phyloP scores from a whole-genome alignment of 2,329 filamentous ascomycete species.

The Chaetomium strumarium region DNA sequence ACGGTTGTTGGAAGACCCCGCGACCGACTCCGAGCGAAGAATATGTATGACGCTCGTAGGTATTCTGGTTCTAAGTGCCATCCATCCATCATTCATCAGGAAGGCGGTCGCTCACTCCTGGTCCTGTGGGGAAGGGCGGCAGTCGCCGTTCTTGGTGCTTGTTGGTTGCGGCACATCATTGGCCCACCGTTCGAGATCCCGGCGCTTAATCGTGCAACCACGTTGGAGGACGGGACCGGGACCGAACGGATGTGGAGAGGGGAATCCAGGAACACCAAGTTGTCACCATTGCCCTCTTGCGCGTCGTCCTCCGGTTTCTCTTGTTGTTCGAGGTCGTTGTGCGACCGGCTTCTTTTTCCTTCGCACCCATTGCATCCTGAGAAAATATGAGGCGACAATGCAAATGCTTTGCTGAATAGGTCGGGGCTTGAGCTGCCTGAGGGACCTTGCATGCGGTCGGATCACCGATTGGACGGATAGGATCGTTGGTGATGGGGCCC shows the following conservation, averaged over 20 bases:
- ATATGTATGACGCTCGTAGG: too few relatives aligned
- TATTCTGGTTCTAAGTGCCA: too few relatives aligned
- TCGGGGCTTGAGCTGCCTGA: neutral
- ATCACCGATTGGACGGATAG: slow-evolving; percentile 14
- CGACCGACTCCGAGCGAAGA: too few relatives aligned
- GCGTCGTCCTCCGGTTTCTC: neutral
- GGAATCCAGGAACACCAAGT: neutral
- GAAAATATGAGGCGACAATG: neutral
- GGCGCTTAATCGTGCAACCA: slow-evolving; percentile 15
- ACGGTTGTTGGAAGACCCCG: too few relatives aligned
- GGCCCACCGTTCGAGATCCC: slow-evolving; percentile 1
- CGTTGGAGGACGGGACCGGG: slow-evolving; percentile 9
- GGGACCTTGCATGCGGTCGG: neutral
- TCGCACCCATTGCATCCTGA: neutral
- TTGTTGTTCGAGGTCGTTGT: neutral
- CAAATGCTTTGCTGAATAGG: neutral
- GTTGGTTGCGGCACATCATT: slow-evolving; percentile 5
- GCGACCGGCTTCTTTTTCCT: neutral
- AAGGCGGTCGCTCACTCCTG: too few relatives aligned
- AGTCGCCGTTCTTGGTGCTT: too few relatives aligned
- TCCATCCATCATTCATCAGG: too few relatives aligned
- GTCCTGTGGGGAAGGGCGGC: too few relatives aligned
- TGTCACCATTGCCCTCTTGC: neutral
- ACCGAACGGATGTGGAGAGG: slow-evolving; percentile 1
- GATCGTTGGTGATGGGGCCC: slow-evolving; percentile 20